Evolutionary conservation across 2,329 filamentous ascomycete genomes (phyloP), one percentile per base, ranked within the genome.

Genomic region (Ophiocordyceps camponoti-leonardi): DNA sequence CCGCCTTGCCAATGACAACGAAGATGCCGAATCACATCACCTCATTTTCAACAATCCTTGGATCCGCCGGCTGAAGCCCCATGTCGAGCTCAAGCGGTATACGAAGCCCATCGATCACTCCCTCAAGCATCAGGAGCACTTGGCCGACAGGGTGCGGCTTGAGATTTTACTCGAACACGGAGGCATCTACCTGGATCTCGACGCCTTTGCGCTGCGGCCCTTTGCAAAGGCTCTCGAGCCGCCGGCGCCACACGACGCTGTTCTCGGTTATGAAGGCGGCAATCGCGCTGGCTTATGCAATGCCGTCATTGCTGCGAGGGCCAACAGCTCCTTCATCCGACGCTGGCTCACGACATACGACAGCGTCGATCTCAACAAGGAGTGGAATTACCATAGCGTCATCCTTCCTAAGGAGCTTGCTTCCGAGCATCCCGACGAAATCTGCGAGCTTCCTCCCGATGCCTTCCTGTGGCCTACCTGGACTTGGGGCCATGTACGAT

Each of bases 391-490:
- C 39, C 41, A 49, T 20, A 46, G 44, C 39, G 47, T 45, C 18
- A 28, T 47, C 5, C 30, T 52, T 5, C 49, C 50, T 4, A 45
- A 47, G 33, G 13, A 40, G 33, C 41, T 50, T n/a, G 46, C 47
- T 2, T 31, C 23, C 12, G 4, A 39, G 30, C 22, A 44, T 28
- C 47, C 46, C 2, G 33, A 39, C 12, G 49, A 46, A 20, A 20
- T 52, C 13, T 52, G 49, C 43, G 41, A 41, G 14, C 41, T 50
- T 7, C 47, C 50, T 4, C 49, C 50, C 2, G 45, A 46, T 16
- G 46, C 49, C 22, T 52, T 52, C 40, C 49, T 49, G 28, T 50
- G 49, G 49, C 50, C 50, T 19, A 50, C 49, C 2, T 50, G 49
- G 49, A 48, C 50, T 12, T 48, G 44, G 45, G 22, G 41, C 6